phyloP scores from a whole-genome alignment of 2,329 filamentous ascomycete genomes.

The Aspergillus clavatus region DNA sequence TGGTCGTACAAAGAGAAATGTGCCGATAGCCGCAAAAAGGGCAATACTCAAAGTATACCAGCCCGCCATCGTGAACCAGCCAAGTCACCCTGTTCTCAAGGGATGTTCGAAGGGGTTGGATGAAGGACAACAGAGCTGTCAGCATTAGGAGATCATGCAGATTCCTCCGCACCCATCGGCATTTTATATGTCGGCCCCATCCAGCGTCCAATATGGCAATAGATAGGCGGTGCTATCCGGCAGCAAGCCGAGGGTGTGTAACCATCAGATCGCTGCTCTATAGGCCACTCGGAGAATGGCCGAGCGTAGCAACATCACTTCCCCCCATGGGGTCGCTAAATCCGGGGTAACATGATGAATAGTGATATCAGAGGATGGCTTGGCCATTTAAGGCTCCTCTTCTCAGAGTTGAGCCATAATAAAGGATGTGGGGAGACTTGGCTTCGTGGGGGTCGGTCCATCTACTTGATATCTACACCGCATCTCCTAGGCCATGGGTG shows the following conservation, averaged over 20 bases:
- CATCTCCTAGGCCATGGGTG: not conserved
- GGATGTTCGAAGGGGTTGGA: not conserved
- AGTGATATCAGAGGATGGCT: too few species aligned
- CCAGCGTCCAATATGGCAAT: not conserved
- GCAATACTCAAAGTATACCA: constrained; percentile 50
- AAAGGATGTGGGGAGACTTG: not conserved
- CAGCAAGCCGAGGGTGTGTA: constrained; percentile 13
- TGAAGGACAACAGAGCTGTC: not conserved
- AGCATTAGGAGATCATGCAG: not conserved
- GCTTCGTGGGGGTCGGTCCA: not conserved
- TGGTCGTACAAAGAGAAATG: constrained; percentile 52
- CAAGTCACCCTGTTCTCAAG: too few species aligned
- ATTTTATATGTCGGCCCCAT: not conserved
- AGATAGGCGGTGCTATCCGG: constrained; percentile 15
- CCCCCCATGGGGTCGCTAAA: constrained; percentile 10
- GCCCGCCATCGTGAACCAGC: constrained; percentile 28
- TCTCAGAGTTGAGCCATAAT: not conserved
- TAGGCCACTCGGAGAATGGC: constrained; percentile 24
- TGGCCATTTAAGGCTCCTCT: not conserved
- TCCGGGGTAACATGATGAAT: not conserved
- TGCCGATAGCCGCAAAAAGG: constrained; percentile 55
- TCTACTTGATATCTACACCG: not conserved
- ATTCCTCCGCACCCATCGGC: not conserved
- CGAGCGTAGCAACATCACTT: constrained; percentile 13
- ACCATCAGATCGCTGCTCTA: not conserved